Conservation (phyloP, 2,329 filamentous ascomycete species). For the Leptoxyphium fumago region DNA sequence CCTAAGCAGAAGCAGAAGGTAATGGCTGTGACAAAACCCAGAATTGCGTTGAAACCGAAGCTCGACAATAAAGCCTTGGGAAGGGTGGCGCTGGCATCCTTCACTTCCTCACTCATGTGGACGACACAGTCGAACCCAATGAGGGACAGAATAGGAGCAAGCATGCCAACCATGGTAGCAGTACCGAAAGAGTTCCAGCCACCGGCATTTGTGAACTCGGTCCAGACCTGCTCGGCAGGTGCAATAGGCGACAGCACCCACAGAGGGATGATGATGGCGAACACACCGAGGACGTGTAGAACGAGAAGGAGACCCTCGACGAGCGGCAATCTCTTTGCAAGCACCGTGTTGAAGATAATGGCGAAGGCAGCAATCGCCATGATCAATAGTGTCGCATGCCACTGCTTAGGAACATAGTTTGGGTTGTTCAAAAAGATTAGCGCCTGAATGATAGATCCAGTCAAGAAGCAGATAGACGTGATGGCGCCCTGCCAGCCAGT, state of each 20-base stretch:
- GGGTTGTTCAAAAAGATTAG: conserved; percentile 20
- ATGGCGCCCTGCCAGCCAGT: conserved; percentile 4
- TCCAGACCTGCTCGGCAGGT: conserved; percentile 30
- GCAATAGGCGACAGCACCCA: conserved; percentile 27
- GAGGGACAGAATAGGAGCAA: conserved; percentile 12
- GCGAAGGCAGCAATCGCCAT: conserved; percentile 27
- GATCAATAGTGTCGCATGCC: conserved; percentile 36
- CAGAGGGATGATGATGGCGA: conserved; percentile 36
- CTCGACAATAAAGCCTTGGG: conserved; percentile 12
- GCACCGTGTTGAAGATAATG: conserved; percentile 29
- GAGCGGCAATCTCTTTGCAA: conserved; percentile 28
- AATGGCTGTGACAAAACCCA: conserved; percentile 13
- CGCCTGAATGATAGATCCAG: conserved; percentile 3
- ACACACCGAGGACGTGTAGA: conserved; percentile 38
- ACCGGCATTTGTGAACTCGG: conserved; percentile 32
- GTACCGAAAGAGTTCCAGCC: conserved; percentile 29
- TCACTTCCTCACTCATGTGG: conserved; percentile 16
- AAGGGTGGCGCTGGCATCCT: conserved; percentile 11
- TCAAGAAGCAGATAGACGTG: not conserved
- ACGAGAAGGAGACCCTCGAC: conserved; percentile 35
- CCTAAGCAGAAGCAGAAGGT: conserved; percentile 23
- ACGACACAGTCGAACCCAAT: conserved; percentile 13
- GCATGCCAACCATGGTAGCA: conserved; percentile 30
- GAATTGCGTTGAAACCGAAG: conserved; percentile 7
- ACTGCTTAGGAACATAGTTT: conserved; percentile 22